Evolutionary conservation across 768 basidiomycete genomes (phyloP), one percentile per base, ranked within the genome.

Genomic region (Punctularia strigosozonata): DNA sequence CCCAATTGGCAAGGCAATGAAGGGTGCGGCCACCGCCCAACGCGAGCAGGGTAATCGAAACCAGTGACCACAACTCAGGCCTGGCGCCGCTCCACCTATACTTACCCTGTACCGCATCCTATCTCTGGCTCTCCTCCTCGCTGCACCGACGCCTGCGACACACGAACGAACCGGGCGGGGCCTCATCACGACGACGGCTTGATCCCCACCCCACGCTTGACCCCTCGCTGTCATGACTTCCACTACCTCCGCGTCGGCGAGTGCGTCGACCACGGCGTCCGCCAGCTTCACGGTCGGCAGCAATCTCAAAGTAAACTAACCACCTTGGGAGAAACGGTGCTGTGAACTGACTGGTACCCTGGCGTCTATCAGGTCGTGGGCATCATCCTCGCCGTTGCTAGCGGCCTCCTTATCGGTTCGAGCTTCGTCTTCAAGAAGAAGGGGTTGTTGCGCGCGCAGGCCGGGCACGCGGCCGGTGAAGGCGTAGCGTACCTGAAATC

Each of bases 341-440:
- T 38, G 13, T 5, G 2, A 5, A 13, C 13, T 8, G 12, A 8
- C 8, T 8, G 10, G 10, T 19, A 19, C 19, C 33, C 7, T 34
- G 28, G 28, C 10, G 15, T 25, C 15, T n/a, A 19, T 25, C 53
- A 83, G 80, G 49, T 85, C 52, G 76, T 86, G 47, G 85, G 86
- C 8, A 75, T 89, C 48, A 57, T 86, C 34, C 72, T 89, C 43
- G 84, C 87, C 36, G 55, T 90, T 37, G 49, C 56, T 25, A 88
- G 83, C 51, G 95, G 94, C 6, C 30, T 90, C 21, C 75, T 99
- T 44, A 99, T 98, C 44, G 95, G 94, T 4, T 73, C 74, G 28
- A 83, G 80, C 50, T 98, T 97, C 58, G 92, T 98, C 2, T 82
- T 99, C 66, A 99, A 99, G 77, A 99, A 99, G 73, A 95, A 89